Percentiles rank a stretch among this genome's conserved stretches.
phyloP scores from a whole-genome alignment of 176 grass and related monocot genomes.

The Bromus sterilis region DNA sequence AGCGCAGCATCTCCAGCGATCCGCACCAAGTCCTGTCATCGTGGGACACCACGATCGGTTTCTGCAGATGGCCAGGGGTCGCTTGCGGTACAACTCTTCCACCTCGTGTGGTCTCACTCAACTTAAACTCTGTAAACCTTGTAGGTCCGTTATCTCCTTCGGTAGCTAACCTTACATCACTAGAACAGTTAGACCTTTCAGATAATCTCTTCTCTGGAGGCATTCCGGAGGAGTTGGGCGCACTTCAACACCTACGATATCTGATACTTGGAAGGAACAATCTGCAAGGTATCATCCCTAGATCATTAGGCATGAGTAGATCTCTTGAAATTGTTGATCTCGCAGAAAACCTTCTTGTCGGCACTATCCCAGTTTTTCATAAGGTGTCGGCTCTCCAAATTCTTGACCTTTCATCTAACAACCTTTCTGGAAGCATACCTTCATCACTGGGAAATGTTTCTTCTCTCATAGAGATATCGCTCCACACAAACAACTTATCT shows the following conservation, averaged over 20 bases:
- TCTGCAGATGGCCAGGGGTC: constrained; percentile 23
- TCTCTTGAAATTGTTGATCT: not conserved
- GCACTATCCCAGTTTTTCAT: not conserved
- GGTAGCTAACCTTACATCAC: constrained; percentile 33
- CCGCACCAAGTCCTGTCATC: not conserved
- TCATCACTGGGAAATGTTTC: constrained; percentile 9
- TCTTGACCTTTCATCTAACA: not conserved
- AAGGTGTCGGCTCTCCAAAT: not conserved
- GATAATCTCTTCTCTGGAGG: rapidly evolving
- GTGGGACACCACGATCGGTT: not conserved
- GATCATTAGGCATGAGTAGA: not conserved
- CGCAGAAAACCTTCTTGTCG: not conserved
- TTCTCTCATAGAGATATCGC: not conserved
- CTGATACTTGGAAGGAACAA: not conserved
- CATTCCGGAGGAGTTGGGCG: not conserved
- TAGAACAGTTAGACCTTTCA: constrained; percentile 12
- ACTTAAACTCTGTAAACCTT: not conserved
- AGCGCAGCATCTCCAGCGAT: not conserved
- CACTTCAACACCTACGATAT: not conserved
- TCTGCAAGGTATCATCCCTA: constrained; percentile 10
- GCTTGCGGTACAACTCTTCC: not conserved
- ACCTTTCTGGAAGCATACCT: constrained; percentile 3
- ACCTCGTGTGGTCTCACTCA: not conserved
- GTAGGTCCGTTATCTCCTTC: not conserved
- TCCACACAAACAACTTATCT: not conserved